Evolutionary conservation across 495 filamentous ascomycete genomes (phyloP).

Genomic region (Parathielavia appendiculata): DNA sequence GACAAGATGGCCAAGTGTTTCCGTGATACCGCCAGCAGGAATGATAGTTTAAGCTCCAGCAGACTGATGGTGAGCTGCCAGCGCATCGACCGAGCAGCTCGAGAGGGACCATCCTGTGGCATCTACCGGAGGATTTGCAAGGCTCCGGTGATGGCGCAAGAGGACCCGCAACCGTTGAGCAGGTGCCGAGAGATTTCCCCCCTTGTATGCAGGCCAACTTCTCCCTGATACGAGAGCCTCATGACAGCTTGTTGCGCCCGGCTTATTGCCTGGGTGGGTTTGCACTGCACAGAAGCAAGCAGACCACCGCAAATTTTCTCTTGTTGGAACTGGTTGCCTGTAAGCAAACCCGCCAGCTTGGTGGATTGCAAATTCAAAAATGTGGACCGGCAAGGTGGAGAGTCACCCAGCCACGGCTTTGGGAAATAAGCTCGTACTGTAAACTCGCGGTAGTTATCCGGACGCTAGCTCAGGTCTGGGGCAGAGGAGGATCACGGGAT

Average conservation of each 20-base stretch:
- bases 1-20: no score
- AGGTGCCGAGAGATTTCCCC: neutral
- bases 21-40: no score
- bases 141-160: slow-evolving; percentile 4
- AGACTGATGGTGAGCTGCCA: no score
- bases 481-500: slow-evolving; percentile 11
- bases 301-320: neutral
- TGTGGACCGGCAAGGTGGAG: neutral
- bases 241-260: neutral
- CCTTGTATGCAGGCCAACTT: no score
- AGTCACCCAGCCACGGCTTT: slow-evolving; percentile 5
- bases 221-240: slow-evolving; percentile 3
- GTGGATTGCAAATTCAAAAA: slow-evolving; percentile 4
- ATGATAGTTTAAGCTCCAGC: no score
- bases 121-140: neutral
- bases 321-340: no score
- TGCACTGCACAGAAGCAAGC: neutral
- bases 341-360: slow-evolving; percentile 8
- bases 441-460: neutral
- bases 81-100: no score
- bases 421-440: neutral
- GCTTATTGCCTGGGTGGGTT: neutral
- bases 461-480: slow-evolving; percentile 10
- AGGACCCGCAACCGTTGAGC: slow-evolving; percentile 4
- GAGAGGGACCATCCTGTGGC: no score